Evolutionary conservation across 768 basidiomycete genomes (phyloP).

Genomic region (Leccinum rimulosum): DNA sequence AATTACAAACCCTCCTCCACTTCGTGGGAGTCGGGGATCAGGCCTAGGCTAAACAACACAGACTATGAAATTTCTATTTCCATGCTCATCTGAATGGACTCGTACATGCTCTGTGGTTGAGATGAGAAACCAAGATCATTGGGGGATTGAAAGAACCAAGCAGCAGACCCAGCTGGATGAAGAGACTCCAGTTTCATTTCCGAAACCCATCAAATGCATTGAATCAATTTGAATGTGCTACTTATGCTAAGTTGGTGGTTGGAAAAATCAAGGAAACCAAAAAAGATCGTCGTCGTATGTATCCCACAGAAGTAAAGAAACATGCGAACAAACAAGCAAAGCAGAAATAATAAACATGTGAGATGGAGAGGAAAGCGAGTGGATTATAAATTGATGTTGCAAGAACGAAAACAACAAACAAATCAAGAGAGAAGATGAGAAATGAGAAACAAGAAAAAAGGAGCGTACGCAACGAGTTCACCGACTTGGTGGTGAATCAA

Average conservation of each 20-base stretch:
- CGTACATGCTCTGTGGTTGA: no score
- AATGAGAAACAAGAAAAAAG: constrained; percentile 7
- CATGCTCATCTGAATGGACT: no score
- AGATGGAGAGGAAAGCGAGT: neutral
- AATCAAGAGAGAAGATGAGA: neutral
- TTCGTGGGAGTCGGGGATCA: no score
- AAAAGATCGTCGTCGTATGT: constrained; percentile 11
- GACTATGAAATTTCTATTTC: no score
- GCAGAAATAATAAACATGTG: neutral
- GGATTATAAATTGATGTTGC: neutral
- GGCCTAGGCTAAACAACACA: no score
- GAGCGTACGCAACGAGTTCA: constrained; percentile 20
- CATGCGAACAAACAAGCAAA: neutral
- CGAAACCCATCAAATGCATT: neutral
- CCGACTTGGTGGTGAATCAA: constrained; percentile 1
- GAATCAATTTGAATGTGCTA: no score
- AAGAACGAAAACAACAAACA: neutral
- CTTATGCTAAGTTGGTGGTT: neutral
- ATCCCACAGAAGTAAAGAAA: constrained; percentile 7
- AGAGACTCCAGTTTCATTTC: neutral
- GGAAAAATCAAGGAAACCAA: neutral
- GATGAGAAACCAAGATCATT: no score
- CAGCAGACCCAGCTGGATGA: no score
- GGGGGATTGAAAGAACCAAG: no score
- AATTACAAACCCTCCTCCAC: no score